Base-by-base conservation (phyloP, 371 early-diverging fungal species). In the Mortierella sp. region DNA sequence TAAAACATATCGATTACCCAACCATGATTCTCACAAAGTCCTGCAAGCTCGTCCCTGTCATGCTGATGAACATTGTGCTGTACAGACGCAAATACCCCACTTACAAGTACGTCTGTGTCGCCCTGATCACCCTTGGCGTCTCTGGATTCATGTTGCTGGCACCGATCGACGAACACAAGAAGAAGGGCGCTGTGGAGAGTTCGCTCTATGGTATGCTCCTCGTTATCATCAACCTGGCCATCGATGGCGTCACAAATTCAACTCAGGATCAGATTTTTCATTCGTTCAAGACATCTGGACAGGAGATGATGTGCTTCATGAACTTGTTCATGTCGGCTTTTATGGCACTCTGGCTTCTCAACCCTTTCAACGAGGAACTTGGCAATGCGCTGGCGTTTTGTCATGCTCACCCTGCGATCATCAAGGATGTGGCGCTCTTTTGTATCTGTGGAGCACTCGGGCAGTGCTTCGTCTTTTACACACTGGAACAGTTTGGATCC, bases 271-370 rank as follows among this genome's bases (percentile, higher is more conserved):
- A 93, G 58, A 90, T 98, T 39, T 96, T 98, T 80, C 85, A 85
- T 41, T 84, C 86, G 19, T 92, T 87, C 82, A 85, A 86, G 39
- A 88, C 89, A 13, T 85, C 91, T 0, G 95, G 97, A 7, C 90
- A 93, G 58, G 93, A 95, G 46, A 97, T 99, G 98, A 99, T 99
- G 99, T 93, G 94, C 76, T 95, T 87, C 76, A 96, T 97, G 96
- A 98, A 98, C 81, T 71, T 93, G 19, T 86, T 94, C 72, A 89
- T 94, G 39, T 84, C 91, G 1, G 23, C 83, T 6, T 79, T 92
- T 47, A 93, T 95, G 87, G 65, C 84, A 2, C 26, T 69, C 30
- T 97, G 91, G 80, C 84, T 98, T 43, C 57, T 92, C 83, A 87
- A 58, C 89, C 93, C 47, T 26, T 66, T 55, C 54, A 92, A 91